Conservation (phyloP, 345 rosid species). For the Bruguiera parviflora region DNA sequence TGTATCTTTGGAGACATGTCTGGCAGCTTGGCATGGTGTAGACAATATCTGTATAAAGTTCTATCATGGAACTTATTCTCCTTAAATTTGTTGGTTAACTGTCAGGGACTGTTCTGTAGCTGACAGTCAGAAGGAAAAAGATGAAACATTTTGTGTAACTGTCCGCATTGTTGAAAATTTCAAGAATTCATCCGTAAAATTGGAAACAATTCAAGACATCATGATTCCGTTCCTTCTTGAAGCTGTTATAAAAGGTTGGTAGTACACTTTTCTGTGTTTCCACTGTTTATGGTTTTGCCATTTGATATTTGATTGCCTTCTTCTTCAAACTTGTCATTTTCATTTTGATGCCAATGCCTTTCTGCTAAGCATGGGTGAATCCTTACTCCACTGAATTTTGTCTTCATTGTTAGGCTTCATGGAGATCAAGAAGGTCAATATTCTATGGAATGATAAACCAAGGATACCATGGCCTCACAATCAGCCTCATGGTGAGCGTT, state of each 20-base stretch:
- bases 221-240: slow-evolving; percentile 65
- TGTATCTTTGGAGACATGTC: neutral
- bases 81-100: slow-evolving; percentile 8
- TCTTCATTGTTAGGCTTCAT: slow-evolving; percentile 46
- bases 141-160: slow-evolving; percentile 51
- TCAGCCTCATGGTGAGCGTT: slow-evolving; percentile 47
- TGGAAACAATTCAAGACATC: slow-evolving; percentile 38
- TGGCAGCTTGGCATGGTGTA: neutral
- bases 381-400: slow-evolving; percentile 15
- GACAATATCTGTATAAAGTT: neutral
- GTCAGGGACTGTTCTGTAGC: slow-evolving; percentile 41
- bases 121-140: slow-evolving; percentile 33
- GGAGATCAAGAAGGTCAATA: slow-evolving; percentile 74
- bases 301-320: neutral
- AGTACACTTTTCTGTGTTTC: neutral
- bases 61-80: slow-evolving; percentile 3
- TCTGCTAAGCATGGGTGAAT: neutral
- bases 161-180: slow-evolving; percentile 44
- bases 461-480: slow-evolving; percentile 34
- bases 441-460: slow-evolving; percentile 64
- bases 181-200: slow-evolving; percentile 25
- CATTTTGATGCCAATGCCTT: neutral
- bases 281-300: neutral
- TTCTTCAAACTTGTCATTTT: neutral
- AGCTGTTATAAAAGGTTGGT: slow-evolving; percentile 57